phyloP scores from a whole-genome alignment of 805 yeast genomes.

The Saturnispora sanitii region DNA sequence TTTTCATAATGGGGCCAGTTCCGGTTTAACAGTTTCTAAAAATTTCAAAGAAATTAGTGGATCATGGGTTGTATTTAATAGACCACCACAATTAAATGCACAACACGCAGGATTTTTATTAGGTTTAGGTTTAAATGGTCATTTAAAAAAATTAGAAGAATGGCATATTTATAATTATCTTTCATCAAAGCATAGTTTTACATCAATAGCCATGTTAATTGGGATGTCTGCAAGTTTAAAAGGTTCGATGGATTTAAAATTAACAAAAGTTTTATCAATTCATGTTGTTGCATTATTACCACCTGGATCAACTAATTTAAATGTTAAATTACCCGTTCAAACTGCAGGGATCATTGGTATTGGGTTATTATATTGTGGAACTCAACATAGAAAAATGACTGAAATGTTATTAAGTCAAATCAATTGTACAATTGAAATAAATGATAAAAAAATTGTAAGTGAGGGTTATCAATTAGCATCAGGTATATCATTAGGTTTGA shows the following conservation, averaged over 20 bases:
- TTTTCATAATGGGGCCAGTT: slow-evolving; percentile 85
- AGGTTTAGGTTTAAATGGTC: slow-evolving; percentile 90
- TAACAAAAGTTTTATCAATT: slow-evolving; percentile 85
- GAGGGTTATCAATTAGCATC: slow-evolving; percentile 84
- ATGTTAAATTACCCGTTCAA: slow-evolving; percentile 75
- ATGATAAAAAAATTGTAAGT: slow-evolving; percentile 48
- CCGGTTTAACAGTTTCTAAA: slow-evolving; percentile 65
- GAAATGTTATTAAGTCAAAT: slow-evolving; percentile 68
- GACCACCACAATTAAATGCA: slow-evolving; percentile 58
- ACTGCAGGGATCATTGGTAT: slow-evolving; percentile 87
- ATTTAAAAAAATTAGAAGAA: slow-evolving; percentile 71
- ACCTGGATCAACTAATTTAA: slow-evolving; percentile 79
- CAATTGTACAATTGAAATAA: slow-evolving; percentile 39
- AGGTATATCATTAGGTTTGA: slow-evolving; percentile 79
- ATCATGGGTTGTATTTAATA: slow-evolving; percentile 85
- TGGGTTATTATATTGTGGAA: slow-evolving; percentile 69
- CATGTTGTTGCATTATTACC: slow-evolving; percentile 91
- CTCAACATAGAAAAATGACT: slow-evolving; percentile 80
- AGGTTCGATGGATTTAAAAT: slow-evolving; percentile 75
- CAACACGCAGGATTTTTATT: slow-evolving; percentile 93
- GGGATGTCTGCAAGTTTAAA: slow-evolving; percentile 88
- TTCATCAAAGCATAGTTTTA: slow-evolving; percentile 77
- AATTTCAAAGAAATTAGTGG: slow-evolving; percentile 67
- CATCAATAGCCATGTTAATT: slow-evolving; percentile 76
- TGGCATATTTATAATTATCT: slow-evolving; percentile 94